Base-by-base conservation (phyloP, 1,284 basidiomycete genomes). In the Coniferiporia weirii region DNA sequence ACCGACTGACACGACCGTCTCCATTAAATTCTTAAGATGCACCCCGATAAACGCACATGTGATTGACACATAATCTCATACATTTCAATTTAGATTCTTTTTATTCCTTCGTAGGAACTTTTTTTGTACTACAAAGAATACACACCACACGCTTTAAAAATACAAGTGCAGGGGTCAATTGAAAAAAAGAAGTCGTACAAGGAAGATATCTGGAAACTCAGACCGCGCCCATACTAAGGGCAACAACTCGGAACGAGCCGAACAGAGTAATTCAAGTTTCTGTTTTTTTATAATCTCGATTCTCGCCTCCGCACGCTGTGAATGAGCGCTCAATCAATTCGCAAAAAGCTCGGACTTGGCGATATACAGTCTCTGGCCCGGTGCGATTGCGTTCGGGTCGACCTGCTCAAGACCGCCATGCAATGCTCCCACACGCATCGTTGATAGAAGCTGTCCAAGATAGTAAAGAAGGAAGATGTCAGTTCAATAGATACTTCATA, bases 361-460 rank as follows among this genome's bases (percentile, higher is more conserved):
- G 56, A 72, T 73, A 35, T 71, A 57, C 43, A 74, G 70, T 38
- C 67, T 66, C 61, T 75, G 73, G 47, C 73, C 74, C 10, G 74
- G 73, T 38, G 74, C 71, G 36, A 75, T 67, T 60, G 65, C 55
- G 60, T 69, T 67, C 50, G 73, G 68, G 34, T 66, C 59, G 63
- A 79, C 74, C 52, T 66, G 67, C 71, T 89, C 84, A 67, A 86
- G 79, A 34, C 90, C 90, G 32, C 88, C 90, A 59, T 82, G 79
- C 57, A 93, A 77, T 54, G 89, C 80, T 65, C 89, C 91, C 56
- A 91, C 86, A 36, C 91, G 82, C 85, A 91, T 87, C 85, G 90
- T 91, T 8, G 89, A 80, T 54, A 94, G 79, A 47, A 93, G 74
- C 85, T 85, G 57, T 15, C 15, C 34, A 27, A 27, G 27, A 27